Evolutionary conservation across 306 rosid species (phyloP).

Genomic region (peach (Prunus persica)): Prunus_persica_NCBIv2 NC_034016.1:16368001-16368500

Average conservation of each 20-base stretch:
- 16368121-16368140: background rate
- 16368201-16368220: background rate
- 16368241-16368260: constrained; percentile 65
- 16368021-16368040: background rate
- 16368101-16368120: background rate
- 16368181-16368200: background rate
- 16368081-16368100: background rate
- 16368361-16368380: constrained; percentile 20
- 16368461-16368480: constrained; percentile 19
- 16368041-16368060: background rate
- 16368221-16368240: constrained; percentile 50
- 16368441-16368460: constrained; percentile 55
- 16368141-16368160: background rate
- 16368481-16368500: background rate
- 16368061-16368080: background rate
- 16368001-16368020: background rate
- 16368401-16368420: constrained; percentile 77
- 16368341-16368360: constrained; percentile 21
- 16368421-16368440: constrained; percentile 70
- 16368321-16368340: constrained; percentile 44
- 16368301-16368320: constrained; percentile 60
- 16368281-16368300: constrained; percentile 60
- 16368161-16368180: background rate
- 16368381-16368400: constrained; percentile 50
- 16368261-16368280: constrained; percentile 51